Percentiles rank a stretch among this genome's conserved stretches.
phyloP scores from a whole-genome alignment of 192 early-diverging fungal species.

The Podila verticillata region DNA sequence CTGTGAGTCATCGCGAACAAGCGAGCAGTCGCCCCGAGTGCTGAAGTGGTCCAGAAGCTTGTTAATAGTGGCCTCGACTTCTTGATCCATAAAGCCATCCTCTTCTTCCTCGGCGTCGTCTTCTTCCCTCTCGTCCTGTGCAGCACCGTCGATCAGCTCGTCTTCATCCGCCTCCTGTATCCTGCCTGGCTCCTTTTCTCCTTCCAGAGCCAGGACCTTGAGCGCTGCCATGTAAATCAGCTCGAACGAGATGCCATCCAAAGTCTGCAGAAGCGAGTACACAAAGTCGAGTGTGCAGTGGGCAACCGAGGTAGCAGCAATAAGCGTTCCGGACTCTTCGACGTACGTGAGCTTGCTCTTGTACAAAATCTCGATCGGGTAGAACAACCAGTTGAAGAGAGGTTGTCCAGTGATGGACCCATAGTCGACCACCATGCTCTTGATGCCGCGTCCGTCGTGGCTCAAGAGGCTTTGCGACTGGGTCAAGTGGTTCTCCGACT shows the following conservation, averaged over 20 bases:
- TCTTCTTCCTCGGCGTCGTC: slow-evolving; percentile 42
- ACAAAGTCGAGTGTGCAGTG: slow-evolving; percentile 40
- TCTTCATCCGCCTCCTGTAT: slow-evolving; percentile 1
- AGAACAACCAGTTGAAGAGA: slow-evolving; percentile 48
- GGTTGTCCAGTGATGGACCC: slow-evolving; percentile 41
- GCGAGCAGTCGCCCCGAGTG: slow-evolving; percentile 33
- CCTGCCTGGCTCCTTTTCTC: slow-evolving; percentile 28
- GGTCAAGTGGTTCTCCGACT: slow-evolving; percentile 17
- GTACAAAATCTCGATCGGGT: slow-evolving; percentile 40
- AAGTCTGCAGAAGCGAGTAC: slow-evolving; percentile 40
- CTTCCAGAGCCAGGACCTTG: slow-evolving; percentile 34
- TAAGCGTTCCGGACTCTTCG: slow-evolving; percentile 43
- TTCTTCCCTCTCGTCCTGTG: slow-evolving; percentile 3
- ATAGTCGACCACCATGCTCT: slow-evolving; percentile 30
- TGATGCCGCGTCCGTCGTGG: slow-evolving; percentile 44
- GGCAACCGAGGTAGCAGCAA: slow-evolving; percentile 37
- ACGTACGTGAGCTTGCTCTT: slow-evolving; percentile 42
- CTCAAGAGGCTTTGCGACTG: slow-evolving; percentile 33
- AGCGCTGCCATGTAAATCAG: slow-evolving; percentile 39
- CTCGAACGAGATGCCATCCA: slow-evolving; percentile 47
- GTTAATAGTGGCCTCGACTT: slow-evolving; percentile 34
- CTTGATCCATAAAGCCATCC: slow-evolving; percentile 42
- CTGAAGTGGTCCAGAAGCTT: slow-evolving; percentile 43
- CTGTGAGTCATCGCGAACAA: slow-evolving; percentile 27
- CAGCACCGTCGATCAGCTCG: not conserved